These are phyloP conservation scores for Metschnikowia matae DNA, from an alignment of 805 yeast species.

Conservation along the genomic window DNA sequence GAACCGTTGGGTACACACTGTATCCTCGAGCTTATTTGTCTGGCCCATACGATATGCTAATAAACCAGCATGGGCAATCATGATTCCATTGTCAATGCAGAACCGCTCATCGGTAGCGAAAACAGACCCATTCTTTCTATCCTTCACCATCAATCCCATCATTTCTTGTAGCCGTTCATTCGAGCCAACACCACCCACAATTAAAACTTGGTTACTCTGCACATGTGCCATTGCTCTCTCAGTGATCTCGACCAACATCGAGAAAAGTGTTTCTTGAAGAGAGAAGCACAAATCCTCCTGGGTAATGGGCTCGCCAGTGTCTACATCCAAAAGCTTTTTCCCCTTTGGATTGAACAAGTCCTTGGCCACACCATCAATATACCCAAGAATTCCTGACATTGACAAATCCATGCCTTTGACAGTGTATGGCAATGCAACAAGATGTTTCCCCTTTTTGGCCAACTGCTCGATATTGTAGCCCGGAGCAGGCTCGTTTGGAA, in stretches of 20 bases:
- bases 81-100: constrained; percentile 96
- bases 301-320: constrained; percentile 53
- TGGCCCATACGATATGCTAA: constrained; percentile 81
- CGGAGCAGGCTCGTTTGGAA: constrained; percentile 92
- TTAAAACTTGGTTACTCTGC: constrained; percentile 77
- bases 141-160: constrained; percentile 95
- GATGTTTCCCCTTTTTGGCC: constrained; percentile 64
- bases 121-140: constrained; percentile 75
- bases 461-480: constrained; percentile 95
- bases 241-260: constrained; percentile 96
- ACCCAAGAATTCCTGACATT: constrained; percentile 92
- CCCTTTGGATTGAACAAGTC: constrained; percentile 52
- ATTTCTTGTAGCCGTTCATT: constrained; percentile 86
- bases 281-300: constrained; percentile 90
- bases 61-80: constrained; percentile 98
- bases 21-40: constrained; percentile 52
- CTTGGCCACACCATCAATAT: constrained; percentile 74
- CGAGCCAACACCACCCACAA: constrained; percentile 99
- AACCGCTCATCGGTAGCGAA: constrained; percentile 95
- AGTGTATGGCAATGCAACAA: constrained; percentile 85
- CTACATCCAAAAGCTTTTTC: constrained; percentile 38
- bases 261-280: constrained; percentile 85
- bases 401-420: constrained; percentile 98
- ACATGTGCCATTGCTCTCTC: constrained; percentile 99
- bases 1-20: constrained; percentile 90